Evolutionary conservation across 2,329 filamentous ascomycete genomes (phyloP), one percentile per base, ranked within the genome.

Genomic region (Claviceps maximensis): DNA sequence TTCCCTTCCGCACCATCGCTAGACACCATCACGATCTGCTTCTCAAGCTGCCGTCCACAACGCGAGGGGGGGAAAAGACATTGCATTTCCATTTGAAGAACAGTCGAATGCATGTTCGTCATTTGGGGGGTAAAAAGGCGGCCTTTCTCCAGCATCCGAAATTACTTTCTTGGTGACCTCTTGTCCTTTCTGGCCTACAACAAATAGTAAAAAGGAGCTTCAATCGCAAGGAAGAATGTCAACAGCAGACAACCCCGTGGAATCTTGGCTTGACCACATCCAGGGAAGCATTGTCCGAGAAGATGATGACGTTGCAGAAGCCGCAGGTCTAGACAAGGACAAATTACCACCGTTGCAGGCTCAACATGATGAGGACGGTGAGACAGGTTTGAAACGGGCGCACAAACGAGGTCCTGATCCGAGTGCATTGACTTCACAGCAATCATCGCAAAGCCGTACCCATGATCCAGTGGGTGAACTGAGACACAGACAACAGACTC

Each of bases 201-300:
- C 15, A n/a, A 38, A 38, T 15, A 38, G 36, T 17, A 38, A 38
- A 17, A 38, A 38, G 17, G 2, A 7, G 36, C 15, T n/a, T 38
- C 36, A 38, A 38, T 21, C 38, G 33, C 23, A 10, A 33, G 23
- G 21, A 23, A 41, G 21, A 23, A 41, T 31, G 48, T 50, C 49
- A 21, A 15, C 48, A 19, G 5, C 12, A 51, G 41, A 21, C 10
- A 51, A 38, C 1, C 19, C 49, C 4, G 41, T 51, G 21, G 49
- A 53, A 13, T n/a, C 36, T 17, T 53, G 51, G 51, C 46, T 53
- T 19, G 38, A 44, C 27, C 46, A 49, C 13, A 9, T 53, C 21
- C 36, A 42, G 19, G 12, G 29, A n/a, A 49, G 36, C 38, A 44
- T 25, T 25, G 36, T n/a, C 33, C 19, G 15, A 9, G 36, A n/a